Evolutionary conservation across 306 rosid species (phyloP).

Genomic region (Fagus sylvatica): DNA sequence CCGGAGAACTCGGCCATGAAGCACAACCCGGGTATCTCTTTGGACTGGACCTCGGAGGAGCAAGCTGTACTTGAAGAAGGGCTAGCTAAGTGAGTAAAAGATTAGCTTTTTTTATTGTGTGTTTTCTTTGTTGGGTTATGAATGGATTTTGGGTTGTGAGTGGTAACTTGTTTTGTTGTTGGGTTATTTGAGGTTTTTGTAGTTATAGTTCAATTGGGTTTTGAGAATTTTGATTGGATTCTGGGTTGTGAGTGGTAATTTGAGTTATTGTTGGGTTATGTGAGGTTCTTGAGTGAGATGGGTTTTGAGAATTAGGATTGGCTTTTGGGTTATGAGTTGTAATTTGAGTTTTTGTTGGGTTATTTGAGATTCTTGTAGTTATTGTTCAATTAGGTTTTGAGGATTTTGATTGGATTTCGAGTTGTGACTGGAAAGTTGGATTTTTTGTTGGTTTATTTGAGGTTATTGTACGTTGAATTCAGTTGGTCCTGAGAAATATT

Average conservation of each 20-base stretch:
- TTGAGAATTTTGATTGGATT: neutral
- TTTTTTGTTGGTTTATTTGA: neutral
- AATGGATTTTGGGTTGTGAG: neutral
- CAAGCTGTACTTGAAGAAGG: constrained; percentile 83
- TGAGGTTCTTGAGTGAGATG: neutral
- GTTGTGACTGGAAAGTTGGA: neutral
- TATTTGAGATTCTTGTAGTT: neutral
- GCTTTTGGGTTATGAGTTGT: neutral
- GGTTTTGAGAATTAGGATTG: neutral
- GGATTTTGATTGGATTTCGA: neutral
- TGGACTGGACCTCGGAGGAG: constrained; percentile 86
- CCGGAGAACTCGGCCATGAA: constrained; percentile 75
- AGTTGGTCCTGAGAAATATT: neutral
- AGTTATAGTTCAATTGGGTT: neutral
- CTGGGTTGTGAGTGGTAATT: neutral
- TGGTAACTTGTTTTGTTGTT: neutral
- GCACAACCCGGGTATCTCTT: constrained; percentile 90
- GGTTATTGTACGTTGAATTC: neutral
- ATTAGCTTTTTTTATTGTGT: neutral
- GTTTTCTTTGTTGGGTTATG: constrained; percentile 4
- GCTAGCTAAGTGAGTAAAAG: constrained; percentile 63
- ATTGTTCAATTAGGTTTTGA: neutral
- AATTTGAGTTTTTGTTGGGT: neutral
- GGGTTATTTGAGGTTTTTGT: neutral
- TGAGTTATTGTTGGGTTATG: neutral